Evolutionary conservation across 805 yeast species (phyloP).

Genomic region (Nematodospora valgi): DNA sequence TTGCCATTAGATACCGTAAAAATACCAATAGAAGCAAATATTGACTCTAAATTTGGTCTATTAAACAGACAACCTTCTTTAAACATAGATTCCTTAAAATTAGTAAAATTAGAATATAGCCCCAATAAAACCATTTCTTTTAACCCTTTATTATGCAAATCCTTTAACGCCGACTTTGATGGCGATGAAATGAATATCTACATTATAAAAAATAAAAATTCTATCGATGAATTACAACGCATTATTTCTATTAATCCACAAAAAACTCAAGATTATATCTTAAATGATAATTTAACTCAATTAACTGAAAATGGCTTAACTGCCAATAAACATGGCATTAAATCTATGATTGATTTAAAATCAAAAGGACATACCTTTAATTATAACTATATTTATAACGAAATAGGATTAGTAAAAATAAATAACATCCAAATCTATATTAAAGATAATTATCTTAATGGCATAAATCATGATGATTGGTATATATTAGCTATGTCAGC

Average conservation of each 20-base stretch:
- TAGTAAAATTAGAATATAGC: too few species aligned
- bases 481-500: too few species aligned
- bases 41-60: not conserved
- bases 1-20: not conserved
- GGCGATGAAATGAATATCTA: slow-evolving; percentile 4
- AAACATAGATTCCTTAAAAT: not conserved
- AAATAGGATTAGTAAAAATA: too few species aligned
- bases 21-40: not conserved
- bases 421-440: too few species aligned
- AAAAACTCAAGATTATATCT: slow-evolving; percentile 1
- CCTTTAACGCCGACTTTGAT: too few species aligned
- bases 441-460: too few species aligned
- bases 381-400: not conserved
- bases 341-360: not conserved
- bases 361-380: slow-evolving; percentile 1
- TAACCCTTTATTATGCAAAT: too few species aligned
- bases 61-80: slow-evolving; percentile 3
- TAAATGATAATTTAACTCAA: not conserved
- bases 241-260: not conserved
- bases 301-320: not conserved
- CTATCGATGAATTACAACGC: not conserved
- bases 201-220: not conserved
- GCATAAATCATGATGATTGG: too few species aligned
- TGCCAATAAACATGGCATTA: not conserved
- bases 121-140: too few species aligned